Base-by-base conservation (phyloP, 2,329 filamentous ascomycete species). In the Neonectria coccinea region DNA sequence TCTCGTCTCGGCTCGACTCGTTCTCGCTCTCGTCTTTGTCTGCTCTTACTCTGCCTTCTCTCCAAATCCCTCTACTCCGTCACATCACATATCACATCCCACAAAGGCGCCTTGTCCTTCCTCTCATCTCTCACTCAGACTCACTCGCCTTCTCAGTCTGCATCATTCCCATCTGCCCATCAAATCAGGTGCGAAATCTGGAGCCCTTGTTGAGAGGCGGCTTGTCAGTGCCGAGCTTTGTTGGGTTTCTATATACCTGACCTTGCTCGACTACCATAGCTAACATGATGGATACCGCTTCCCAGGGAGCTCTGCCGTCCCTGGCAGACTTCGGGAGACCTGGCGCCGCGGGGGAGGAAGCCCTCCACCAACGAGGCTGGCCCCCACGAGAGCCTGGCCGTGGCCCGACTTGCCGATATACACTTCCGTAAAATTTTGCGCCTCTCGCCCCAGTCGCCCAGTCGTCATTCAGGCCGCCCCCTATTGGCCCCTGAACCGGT, bases 171-270 rank as follows among this genome's bases (percentile, higher is more conserved):
- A 60, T 22, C 29, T 31, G 41, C 29, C 48, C 25, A 22, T 31
- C 29, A 55, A 10, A 10, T 48, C 42, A 48, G 9, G n/a, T 31
- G 36, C 50, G 27, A 31, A 39, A 18, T 20, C 45, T 29, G 11
- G 42, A 29, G 29, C 56, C 42, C 25, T 39, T 59, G 31, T 64
- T 51, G 51, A 64, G 44, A 63, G 66, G 62, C 50, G 36, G 56
- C 63, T 73, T 61, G 69, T 72, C 68, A 72, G 67, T 70, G 54
- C 67, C 65, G 58, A 64, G 65, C 61, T 72, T 62, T 66, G 65
- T 67, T 73, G 47, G 56, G 64, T 60, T 66, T 70, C 64, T 73
- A 72, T 72, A 68, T 68, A 70, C 64, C 67, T 66, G 64, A 57
- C 56, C 62, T 61, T 54, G 50, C 63, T 65, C 65, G 42, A 64